phyloP scores from a whole-genome alignment of 257 asterid genomes.

The Salvia hispanica region DNA sequence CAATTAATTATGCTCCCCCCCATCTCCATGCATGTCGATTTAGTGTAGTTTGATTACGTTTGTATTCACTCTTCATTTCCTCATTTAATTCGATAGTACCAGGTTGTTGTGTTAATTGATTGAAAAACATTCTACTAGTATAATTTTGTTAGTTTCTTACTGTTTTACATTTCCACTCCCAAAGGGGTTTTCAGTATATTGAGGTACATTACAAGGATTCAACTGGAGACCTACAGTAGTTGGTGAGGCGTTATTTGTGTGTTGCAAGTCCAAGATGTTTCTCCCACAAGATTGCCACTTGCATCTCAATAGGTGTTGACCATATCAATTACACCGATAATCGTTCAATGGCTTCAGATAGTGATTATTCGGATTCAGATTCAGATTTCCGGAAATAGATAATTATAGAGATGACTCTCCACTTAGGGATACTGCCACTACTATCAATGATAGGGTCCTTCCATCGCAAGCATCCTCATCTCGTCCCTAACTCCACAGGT shows the following conservation, averaged over 20 bases:
- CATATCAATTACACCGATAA: conserved; percentile 28
- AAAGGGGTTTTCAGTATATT: conserved; percentile 5
- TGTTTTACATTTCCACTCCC: not conserved
- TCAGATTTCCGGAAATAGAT: conserved; percentile 79
- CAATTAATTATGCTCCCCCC: not conserved
- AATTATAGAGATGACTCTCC: conserved; percentile 70
- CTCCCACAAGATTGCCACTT: conserved; percentile 23
- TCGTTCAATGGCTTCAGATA: conserved; percentile 61
- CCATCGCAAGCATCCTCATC: conserved; percentile 50
- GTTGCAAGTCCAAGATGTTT: conserved; percentile 41
- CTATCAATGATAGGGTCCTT: conserved; percentile 42
- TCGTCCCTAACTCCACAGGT: conserved; percentile 47
- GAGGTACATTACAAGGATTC: conserved; percentile 29
- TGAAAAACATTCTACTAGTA: not conserved
- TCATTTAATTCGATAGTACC: conserved; percentile 2
- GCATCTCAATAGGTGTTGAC: conserved; percentile 21
- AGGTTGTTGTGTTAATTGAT: conserved; percentile 13
- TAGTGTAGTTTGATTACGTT: not conserved
- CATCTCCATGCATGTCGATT: conserved; percentile 33
- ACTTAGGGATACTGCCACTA: conserved; percentile 50
- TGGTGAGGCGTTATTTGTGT: conserved; percentile 34
- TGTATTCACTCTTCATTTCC: not conserved
- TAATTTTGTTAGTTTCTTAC: conserved; percentile 2
- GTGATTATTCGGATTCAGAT: conserved; percentile 87
- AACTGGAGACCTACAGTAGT: conserved; percentile 28